Base-by-base conservation (phyloP, 148 eudicot genomes). In the Amaranthus hypochondriacus region DNA sequence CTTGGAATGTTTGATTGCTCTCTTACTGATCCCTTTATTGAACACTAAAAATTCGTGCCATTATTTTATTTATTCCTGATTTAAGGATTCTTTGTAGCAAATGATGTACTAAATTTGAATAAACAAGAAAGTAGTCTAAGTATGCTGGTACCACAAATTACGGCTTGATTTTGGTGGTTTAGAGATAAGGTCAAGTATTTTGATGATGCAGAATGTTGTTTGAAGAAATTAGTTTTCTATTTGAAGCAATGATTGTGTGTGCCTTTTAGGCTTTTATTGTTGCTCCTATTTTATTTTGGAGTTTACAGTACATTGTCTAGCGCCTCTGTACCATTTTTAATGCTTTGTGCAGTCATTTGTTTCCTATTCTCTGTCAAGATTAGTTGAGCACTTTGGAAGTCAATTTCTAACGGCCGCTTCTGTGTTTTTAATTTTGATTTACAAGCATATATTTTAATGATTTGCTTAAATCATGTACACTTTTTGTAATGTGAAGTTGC, bases 161-260 rank as follows among this genome's bases (percentile, higher is more conserved):
- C 48, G 69, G 69, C 69, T 39, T 76, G 69, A 43, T 50, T 70
- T 62, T 15, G 47, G 46, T 69, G 49, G 39, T 59, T 75, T 58
- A 7, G 59, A 52, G 39, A 18, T 67, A 5, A 60, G 46, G 50
- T 18, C 54, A 69, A 44, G 42, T 14, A 58, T 63, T 59, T 69
- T 50, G 11, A 58, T 60, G 68, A 39, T 52, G 15, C 56, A 68
- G 71, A 56, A 21, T 67, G 77, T 66, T 55, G 63, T 49, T 18
- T 18, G 9, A 66, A 65, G 52, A 8, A 58, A 54, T 51, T 14
- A 14, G 12, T 46, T 54, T 15, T 55, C 10, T 54, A 0, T 10
- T 66, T 56, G 42, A 18, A 66, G 44, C 48, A 67, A 48, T 49
- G 48, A 0, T 56, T 39, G 43, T 21, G 43, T 21, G 39, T 28